Conservation (phyloP, 352 stramenopile species). For the Albugo laibachii region DNA sequence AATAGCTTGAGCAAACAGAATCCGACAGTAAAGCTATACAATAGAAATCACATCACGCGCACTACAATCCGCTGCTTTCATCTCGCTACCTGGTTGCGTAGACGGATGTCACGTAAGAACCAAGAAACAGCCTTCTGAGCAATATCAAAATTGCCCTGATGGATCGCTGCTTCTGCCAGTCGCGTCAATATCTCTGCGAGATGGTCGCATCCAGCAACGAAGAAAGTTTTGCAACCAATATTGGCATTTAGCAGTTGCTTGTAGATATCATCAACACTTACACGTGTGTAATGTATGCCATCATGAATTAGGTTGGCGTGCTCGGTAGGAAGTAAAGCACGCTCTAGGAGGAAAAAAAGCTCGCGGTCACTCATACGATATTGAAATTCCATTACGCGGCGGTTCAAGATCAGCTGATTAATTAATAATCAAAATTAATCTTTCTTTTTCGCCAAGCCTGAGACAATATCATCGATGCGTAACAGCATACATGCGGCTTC, state of each 20-base stretch:
- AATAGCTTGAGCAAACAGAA: constrained; percentile 60
- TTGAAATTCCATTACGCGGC: too few relatives aligned
- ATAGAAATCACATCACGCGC: background rate
- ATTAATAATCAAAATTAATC: constrained; percentile 11
- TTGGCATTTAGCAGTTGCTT: background rate
- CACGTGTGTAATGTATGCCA: background rate
- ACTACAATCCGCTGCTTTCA: background rate
- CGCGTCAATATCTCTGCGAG: constrained; percentile 58
- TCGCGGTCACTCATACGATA: too few relatives aligned
- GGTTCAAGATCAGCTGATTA: too few relatives aligned
- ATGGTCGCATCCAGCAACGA: constrained; percentile 2
- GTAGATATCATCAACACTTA: background rate
- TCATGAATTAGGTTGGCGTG: too few relatives aligned
- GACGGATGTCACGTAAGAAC: constrained; percentile 37
- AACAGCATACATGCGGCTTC: constrained; percentile 95
- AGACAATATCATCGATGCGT: constrained; percentile 99
- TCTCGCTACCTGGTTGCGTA: constrained; percentile 54
- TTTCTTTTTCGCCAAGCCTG: constrained; percentile 93
- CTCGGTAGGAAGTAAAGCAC: too few relatives aligned
- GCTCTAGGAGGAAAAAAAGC: too few relatives aligned
- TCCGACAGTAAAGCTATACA: constrained; percentile 68
- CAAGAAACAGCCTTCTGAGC: constrained; percentile 32
- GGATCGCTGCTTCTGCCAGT: constrained; percentile 40
- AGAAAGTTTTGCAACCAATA: background rate
- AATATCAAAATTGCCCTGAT: constrained; percentile 40